Evolutionary conservation across 441 rosid species (phyloP).

Genomic region (Euphorbia corollata): DNA sequence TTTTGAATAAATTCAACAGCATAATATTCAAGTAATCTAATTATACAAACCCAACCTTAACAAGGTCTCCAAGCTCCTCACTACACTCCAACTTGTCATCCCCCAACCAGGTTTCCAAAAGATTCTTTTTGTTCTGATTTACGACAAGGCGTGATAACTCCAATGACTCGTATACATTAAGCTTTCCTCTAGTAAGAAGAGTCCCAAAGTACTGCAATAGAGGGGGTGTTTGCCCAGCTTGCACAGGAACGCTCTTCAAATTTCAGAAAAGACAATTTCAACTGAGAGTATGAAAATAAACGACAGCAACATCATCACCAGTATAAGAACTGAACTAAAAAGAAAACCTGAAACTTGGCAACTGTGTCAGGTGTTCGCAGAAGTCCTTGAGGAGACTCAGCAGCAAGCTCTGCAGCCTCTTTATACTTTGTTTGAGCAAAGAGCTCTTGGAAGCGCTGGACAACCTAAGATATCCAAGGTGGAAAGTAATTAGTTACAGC

Average conservation of each 20-base stretch:
- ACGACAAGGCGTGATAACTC: constrained; percentile 98
- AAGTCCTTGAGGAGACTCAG: constrained; percentile 98
- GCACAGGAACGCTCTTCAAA: constrained; percentile 97
- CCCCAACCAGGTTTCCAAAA: constrained; percentile 95
- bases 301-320: not conserved
- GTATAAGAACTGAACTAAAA: constrained; percentile 9
- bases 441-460: constrained; percentile 95
- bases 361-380: constrained; percentile 99
- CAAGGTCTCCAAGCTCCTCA: constrained; percentile 99
- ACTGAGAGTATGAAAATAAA: not conserved
- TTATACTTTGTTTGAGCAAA: constrained; percentile 99
- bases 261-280: constrained; percentile 11
- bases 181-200: constrained; percentile 91
- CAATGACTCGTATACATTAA: constrained; percentile 92
- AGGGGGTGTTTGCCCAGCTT: constrained; percentile 99
- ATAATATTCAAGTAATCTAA: not conserved
- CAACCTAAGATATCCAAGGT: constrained; percentile 56
- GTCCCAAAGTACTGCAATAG: constrained; percentile 97
- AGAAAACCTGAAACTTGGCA: constrained; percentile 87
- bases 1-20: not conserved
- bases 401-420: constrained; percentile 99
- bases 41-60: constrained; percentile 56
- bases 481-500: constrained; percentile 19
- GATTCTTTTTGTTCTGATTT: constrained; percentile 97
- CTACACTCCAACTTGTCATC: constrained; percentile 99